Base-by-base conservation (phyloP, 495 filamentous ascomycete species). In the Xylaria sp. region DNA sequence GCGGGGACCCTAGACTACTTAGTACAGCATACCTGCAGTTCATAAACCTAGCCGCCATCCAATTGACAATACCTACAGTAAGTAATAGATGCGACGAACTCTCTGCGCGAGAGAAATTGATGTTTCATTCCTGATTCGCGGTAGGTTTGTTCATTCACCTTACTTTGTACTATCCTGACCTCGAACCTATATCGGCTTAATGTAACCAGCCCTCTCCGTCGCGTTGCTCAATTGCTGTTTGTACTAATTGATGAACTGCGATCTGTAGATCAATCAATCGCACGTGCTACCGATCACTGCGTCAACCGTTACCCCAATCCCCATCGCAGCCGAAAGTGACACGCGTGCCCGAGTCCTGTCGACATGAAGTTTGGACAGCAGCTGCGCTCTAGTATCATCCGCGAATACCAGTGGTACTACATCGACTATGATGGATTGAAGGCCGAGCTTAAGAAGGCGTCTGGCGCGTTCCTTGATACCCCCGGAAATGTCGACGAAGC, bases 341-440 rank as follows among this genome's bases (percentile, higher is more conserved):
- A 70, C 66, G 72, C 79, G 63, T 65, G 74, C 44, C 82, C 81
- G n/a, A 79, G 84, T 66, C 71, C 82, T 64, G 74, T 87, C 82
- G 80, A 78, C 79, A 84, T 82, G 84, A 98, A 97, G 85, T 99
- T 99, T 87, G 96, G 96, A 78, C 92, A 97, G 80, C 94, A 98
- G 85, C 89, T 99, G 71, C 92, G 92, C 50, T 93, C 93, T 69
- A 97, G 94, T 73, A 88, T 97, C 76, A 94, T 98, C 82, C 92
- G 91, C 84, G 96, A 98, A 80, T 99, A 94, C 84, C 90, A 93
- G 80, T 97, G 93, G 87, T 92, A 97, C 85, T 99, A 98, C 84
- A 98, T 99, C 81, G 90, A 91, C 80, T 99, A 99, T 81, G 94
- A 98, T 74, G 92, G 91, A 70, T 88, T 99, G 58, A 99, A 99